Evolutionary conservation across 2,329 filamentous ascomycete genomes (phyloP).

Genomic region (Aspergillus neotritici): DNA sequence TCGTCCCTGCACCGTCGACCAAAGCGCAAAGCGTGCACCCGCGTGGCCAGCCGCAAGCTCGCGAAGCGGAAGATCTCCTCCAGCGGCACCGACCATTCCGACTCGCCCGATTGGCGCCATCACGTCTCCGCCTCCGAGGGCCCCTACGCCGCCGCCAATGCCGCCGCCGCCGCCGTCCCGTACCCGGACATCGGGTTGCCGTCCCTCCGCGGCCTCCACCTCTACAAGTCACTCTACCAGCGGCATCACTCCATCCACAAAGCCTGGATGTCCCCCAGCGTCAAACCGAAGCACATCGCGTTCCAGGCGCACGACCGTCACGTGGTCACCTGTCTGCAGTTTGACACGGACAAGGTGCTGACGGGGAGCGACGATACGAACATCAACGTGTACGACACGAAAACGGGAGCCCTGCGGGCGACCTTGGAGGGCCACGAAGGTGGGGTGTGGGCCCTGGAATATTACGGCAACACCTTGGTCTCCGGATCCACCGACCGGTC

Average conservation of each 20-base stretch:
- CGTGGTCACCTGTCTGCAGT: slow-evolving; percentile 95
- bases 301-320: slow-evolving; percentile 95
- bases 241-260: slow-evolving; percentile 84
- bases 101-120: slow-evolving; percentile 43
- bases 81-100: slow-evolving; percentile 36
- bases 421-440: slow-evolving; percentile 91
- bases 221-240: slow-evolving; percentile 95
- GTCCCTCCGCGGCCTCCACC: slow-evolving; percentile 74
- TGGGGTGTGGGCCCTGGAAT: slow-evolving; percentile 95
- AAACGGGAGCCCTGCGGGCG: slow-evolving; percentile 77
- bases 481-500: slow-evolving; percentile 95
- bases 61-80: slow-evolving; percentile 52
- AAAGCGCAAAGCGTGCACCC: slow-evolving; percentile 47
- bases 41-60: slow-evolving; percentile 47
- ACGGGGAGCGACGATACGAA: slow-evolving; percentile 96
- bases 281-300: slow-evolving; percentile 84
- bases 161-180: slow-evolving; percentile 74
- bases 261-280: slow-evolving; percentile 80
- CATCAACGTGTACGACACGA: slow-evolving; percentile 97
- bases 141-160: slow-evolving; percentile 74
- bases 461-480: slow-evolving; percentile 89
- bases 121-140: slow-evolving; percentile 61
- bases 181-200: slow-evolving; percentile 74
- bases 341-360: slow-evolving; percentile 95
- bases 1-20: slow-evolving; percentile 29